These are phyloP conservation scores for Aquilaria agallochum DNA, from an alignment of 441 rosid species.

Conservation along the genomic window DNA sequence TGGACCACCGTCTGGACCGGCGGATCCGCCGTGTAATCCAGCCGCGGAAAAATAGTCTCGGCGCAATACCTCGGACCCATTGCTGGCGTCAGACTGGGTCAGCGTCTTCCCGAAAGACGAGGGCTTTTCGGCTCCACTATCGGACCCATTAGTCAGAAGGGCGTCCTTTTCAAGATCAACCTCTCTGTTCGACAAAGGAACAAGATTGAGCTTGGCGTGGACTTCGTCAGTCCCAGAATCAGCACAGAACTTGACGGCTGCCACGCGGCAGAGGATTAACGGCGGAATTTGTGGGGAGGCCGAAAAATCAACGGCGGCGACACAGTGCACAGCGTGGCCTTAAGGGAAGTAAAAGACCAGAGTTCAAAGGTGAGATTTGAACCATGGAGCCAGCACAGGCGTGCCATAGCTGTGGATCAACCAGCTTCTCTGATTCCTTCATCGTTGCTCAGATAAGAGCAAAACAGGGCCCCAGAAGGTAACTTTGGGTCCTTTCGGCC, in stretches of 20 bases:
- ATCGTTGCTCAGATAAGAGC: background rate
- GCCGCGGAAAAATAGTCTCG: conserved; percentile 40
- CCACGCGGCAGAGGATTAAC: conserved; percentile 30
- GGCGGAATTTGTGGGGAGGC: conserved; percentile 29
- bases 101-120: conserved; percentile 44
- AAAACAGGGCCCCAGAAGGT: background rate
- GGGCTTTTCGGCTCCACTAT: conserved; percentile 25
- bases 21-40: conserved; percentile 43
- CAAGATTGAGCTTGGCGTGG: conserved; percentile 34
- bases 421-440: too few species aligned
- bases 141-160: too few species aligned
- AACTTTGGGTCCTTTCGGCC: background rate
- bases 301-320: conserved; percentile 32
- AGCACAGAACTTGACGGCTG: conserved; percentile 36
- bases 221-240: conserved; percentile 49
- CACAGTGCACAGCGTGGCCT: conserved; percentile 45
- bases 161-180: background rate
- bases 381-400: conserved; percentile 56
- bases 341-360: conserved; percentile 44
- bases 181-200: conserved; percentile 23
- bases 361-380: conserved; percentile 34
- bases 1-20: conserved; percentile 36
- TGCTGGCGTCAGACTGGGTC: conserved; percentile 50
- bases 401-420: conserved; percentile 52
- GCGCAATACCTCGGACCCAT: conserved; percentile 51